Evolutionary conservation across 305 asterid genomes (phyloP).

Genomic region (Fraxinus dipetala): DNA sequence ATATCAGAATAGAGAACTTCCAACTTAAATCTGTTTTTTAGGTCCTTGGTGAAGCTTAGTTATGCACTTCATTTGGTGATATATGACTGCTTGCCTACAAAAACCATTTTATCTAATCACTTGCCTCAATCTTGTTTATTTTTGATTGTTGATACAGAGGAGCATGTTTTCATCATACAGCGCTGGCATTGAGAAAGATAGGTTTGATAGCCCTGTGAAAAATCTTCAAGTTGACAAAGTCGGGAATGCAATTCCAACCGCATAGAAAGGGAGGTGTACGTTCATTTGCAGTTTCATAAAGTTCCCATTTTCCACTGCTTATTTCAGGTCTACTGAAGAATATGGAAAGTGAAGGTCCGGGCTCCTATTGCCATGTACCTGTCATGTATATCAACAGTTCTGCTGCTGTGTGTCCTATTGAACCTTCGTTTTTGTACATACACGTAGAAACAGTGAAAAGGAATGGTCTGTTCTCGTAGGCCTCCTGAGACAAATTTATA

Average conservation of each 20-base stretch:
- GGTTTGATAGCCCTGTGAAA: constrained; percentile 6
- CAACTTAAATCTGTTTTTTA: neutral
- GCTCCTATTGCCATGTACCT: neutral
- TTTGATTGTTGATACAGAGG: constrained; percentile 41
- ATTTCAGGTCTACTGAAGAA: neutral
- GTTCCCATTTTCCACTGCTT: neutral
- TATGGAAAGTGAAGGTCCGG: neutral
- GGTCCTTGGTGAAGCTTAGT: neutral
- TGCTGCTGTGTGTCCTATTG: neutral
- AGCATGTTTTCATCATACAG: constrained; percentile 33
- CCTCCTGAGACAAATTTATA: neutral
- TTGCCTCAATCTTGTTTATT: neutral
- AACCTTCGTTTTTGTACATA: neutral
- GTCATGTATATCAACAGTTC: neutral
- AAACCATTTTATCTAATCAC: neutral
- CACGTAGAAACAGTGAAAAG: neutral
- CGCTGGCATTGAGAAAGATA: constrained; percentile 15
- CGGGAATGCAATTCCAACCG: constrained; percentile 10
- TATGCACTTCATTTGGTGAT: neutral
- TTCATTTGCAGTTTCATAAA: neutral
- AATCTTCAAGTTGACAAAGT: constrained; percentile 15
- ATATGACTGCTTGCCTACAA: neutral
- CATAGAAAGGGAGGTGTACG: neutral
- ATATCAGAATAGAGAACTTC: neutral
- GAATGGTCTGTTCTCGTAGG: neutral